phyloP scores from a whole-genome alignment of 345 rosid genomes.

The Salix exigua region DNA sequence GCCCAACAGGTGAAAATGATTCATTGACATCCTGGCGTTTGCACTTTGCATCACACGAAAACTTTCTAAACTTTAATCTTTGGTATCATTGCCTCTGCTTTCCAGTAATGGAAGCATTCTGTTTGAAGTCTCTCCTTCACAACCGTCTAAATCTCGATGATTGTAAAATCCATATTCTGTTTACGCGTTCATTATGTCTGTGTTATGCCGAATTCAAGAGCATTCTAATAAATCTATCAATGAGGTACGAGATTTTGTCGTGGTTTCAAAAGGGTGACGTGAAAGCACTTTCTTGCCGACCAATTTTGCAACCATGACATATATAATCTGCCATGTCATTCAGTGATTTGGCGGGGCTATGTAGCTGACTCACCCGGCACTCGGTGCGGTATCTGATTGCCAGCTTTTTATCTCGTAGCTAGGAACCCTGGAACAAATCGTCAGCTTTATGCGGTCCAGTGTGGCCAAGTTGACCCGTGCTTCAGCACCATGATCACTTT shows the following conservation, averaged over 20 bases:
- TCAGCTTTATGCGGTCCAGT: conserved; percentile 23
- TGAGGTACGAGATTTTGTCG: background rate
- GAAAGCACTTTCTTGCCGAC: conserved; percentile 8
- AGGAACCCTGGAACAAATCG: conserved; percentile 8
- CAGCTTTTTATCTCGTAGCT: background rate
- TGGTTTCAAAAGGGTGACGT: background rate
- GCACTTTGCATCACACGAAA: background rate
- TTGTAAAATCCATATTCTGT: background rate
- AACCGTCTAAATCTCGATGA: background rate
- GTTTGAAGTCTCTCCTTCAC: background rate
- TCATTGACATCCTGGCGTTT: too few species aligned
- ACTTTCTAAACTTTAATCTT: background rate
- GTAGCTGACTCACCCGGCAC: conserved; percentile 38
- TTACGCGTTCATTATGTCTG: background rate
- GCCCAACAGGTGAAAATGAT: background rate
- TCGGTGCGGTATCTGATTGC: conserved; percentile 16
- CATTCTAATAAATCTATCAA: background rate
- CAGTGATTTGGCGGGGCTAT: conserved; percentile 27
- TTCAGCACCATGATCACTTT: conserved; percentile 17
- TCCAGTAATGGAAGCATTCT: background rate
- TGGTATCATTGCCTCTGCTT: background rate
- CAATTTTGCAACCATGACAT: conserved; percentile 1
- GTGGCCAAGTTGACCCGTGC: conserved; percentile 43
- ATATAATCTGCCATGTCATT: conserved; percentile 16
- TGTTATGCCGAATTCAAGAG: background rate